Evolutionary conservation across 768 basidiomycete species (phyloP).

Genomic region (Leccinellum albellum): DNA sequence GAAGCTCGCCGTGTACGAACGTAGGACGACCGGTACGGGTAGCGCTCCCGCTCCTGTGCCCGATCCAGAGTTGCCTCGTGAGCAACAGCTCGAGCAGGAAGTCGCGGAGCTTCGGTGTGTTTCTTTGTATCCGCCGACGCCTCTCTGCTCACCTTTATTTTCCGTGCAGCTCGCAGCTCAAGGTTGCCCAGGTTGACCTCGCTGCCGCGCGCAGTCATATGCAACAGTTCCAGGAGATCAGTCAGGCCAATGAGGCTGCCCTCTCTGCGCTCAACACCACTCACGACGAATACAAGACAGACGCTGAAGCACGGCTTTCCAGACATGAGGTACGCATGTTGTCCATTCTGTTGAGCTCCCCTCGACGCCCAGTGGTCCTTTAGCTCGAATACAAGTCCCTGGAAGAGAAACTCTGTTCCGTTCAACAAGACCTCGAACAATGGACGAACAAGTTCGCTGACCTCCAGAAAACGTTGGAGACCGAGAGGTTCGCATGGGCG

Average conservation of each 20-base stretch:
- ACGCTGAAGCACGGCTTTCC: conserved; percentile 65
- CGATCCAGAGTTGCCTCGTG: conserved; percentile 52
- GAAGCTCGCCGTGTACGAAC: conserved; percentile 85
- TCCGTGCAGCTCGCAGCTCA: conserved; percentile 60
- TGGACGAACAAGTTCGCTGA: conserved; percentile 50
- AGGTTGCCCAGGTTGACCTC: conserved; percentile 75
- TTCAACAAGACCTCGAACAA: conserved; percentile 52
- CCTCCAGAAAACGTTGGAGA: conserved; percentile 62
- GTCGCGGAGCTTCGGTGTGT: conserved; percentile 80
- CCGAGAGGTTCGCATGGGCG: conserved; percentile 65
- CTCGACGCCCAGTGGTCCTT: not conserved
- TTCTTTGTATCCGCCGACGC: not conserved
- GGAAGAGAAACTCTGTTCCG: conserved; percentile 54
- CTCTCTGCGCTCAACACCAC: conserved; percentile 65
- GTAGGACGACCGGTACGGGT: conserved; percentile 40
- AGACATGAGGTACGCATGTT: conserved; percentile 55
- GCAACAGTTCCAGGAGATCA: conserved; percentile 84
- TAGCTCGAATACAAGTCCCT: conserved; percentile 65
- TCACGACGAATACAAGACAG: conserved; percentile 75
- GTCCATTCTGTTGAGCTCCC: not conserved
- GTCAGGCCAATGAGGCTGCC: conserved; percentile 76
- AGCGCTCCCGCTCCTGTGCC: conserved; percentile 32
- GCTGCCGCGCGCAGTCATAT: conserved; percentile 66
- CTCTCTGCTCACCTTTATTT: not conserved
- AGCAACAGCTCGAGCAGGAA: conserved; percentile 79